phyloP scores from a whole-genome alignment of 2,329 filamentous ascomycete genomes.

The Claviceps quebecensis region DNA sequence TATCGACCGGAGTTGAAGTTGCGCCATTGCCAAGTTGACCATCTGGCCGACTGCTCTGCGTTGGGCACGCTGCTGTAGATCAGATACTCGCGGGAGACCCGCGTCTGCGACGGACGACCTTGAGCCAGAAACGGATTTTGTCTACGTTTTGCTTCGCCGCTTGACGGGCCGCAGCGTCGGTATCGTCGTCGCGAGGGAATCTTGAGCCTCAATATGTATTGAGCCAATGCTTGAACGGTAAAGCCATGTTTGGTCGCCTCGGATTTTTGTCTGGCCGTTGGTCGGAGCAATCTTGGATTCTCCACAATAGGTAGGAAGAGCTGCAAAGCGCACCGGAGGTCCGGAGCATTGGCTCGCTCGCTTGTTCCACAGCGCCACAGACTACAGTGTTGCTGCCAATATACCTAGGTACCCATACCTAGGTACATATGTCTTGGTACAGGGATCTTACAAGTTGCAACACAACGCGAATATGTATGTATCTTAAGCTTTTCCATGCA shows the following conservation, averaged over 20 bases:
- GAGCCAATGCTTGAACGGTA: not conserved
- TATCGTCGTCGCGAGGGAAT: too few species aligned
- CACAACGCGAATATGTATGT: too few species aligned
- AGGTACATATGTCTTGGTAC: too few species aligned
- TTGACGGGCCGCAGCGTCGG: too few species aligned
- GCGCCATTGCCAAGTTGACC: slow-evolving; percentile 15
- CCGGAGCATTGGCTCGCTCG: too few species aligned
- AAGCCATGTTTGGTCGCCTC: not conserved
- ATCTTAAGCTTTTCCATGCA: too few species aligned
- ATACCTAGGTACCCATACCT: too few species aligned
- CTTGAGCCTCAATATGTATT: too few species aligned
- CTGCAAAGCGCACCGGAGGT: not conserved
- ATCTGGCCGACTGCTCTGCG: slow-evolving; percentile 2
- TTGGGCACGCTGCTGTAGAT: not conserved
- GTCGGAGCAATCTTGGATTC: not conserved
- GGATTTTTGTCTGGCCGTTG: slow-evolving; percentile 4
- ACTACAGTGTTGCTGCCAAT: too few species aligned
- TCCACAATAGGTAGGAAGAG: not conserved
- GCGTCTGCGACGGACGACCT: not conserved
- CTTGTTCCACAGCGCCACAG: not conserved
- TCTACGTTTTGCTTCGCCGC: not conserved
- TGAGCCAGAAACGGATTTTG: not conserved
- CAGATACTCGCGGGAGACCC: not conserved
- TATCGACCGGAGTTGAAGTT: slow-evolving; percentile 18
- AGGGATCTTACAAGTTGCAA: too few species aligned